Evolutionary conservation across 78 protist genomes (phyloP), one percentile per base, ranked within the genome.

Genomic region (Dictyostelium purpureum): DNA sequence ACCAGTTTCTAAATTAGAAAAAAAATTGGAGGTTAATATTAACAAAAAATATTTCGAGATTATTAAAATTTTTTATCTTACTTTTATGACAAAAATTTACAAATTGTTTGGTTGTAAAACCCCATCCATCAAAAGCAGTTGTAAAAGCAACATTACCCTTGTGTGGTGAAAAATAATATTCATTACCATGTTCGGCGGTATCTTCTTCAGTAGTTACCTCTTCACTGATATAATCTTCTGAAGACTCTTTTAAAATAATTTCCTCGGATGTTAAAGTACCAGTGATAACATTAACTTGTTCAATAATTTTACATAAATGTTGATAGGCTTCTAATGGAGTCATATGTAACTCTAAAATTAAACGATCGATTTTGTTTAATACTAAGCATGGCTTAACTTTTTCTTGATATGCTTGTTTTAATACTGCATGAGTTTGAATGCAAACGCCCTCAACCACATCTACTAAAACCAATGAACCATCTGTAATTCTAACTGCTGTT

Each of bases 131-230:
- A 21, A 73, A 10, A 2, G 98, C 97, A 9, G 96, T 90, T 0
- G 98, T 97, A 40, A 99, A 99, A 0, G 96, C 79, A n/a, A 99
- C 99, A 59, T 98, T 98, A 37, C 99, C 99, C 24, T 69, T 59
- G 37, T 78, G 91, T 9, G 99, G 99, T 33, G 75, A 52, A 18
- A 99, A 99, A 57, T 83, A 89, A 12, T 56, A 77, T 31, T 73
- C 89, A 3, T 42, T 57, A 10, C 87, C 67, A 31, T 66, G 45
- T 28, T 79, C 77, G 5, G 10, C 76, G 1, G 31, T 18, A n/a
- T 75, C 88, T 45, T 94, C 81, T 10, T 37, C 31, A 18, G 42
- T 28, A 11, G 40, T 66, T 21, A 33, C n/a, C 16, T 61, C 31
- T 35, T 28, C 24, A 40, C 21, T 24, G 1, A 45, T 57, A 16